Percentiles rank a stretch among this genome's conserved stretches.
Conservation (phyloP, 1,139 yeast genomes). For the Geotrichum candidum region DNA sequence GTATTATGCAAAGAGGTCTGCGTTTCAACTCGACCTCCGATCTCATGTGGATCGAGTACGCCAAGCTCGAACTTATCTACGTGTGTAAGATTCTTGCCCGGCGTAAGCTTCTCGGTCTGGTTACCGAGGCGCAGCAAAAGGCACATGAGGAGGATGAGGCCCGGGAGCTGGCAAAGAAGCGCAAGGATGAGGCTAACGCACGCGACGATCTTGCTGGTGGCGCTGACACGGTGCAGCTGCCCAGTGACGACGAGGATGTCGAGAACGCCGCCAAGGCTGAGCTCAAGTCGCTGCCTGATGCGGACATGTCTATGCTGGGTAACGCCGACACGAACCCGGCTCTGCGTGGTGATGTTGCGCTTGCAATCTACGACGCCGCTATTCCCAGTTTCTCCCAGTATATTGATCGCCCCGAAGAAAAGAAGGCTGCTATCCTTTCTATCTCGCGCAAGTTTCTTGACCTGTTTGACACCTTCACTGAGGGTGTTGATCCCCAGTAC, state of each 20-base stretch:
- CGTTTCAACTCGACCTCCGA: conserved; percentile 73
- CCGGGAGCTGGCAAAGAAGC: conserved; percentile 23
- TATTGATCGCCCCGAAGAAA: conserved; percentile 9
- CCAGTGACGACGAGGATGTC: conserved; percentile 28
- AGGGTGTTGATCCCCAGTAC: conserved; percentile 57
- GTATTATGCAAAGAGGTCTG: conserved; percentile 75
- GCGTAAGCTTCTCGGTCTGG: conserved; percentile 71
- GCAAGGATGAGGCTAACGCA: conserved; percentile 26
- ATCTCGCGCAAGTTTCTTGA: conserved; percentile 45
- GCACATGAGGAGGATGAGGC: conserved; percentile 46
- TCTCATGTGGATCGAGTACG: conserved; percentile 73
- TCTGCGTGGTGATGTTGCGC: conserved; percentile 79
- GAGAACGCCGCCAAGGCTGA: conserved; percentile 33
- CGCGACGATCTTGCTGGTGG: conserved; percentile 5
- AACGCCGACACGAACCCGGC: conserved; percentile 86
- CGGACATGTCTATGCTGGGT: conserved; percentile 81
- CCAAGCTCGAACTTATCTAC: conserved; percentile 81
- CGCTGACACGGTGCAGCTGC: conserved; percentile 10
- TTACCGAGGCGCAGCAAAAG: conserved; percentile 64
- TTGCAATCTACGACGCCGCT: conserved; percentile 73
- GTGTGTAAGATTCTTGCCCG: conserved; percentile 78
- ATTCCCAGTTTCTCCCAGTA: conserved; percentile 19
- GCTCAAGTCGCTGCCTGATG: conserved; percentile 72
- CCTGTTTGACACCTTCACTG: conserved; percentile 60
- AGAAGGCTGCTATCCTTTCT: conserved; percentile 8